Base-by-base conservation (phyloP, 805 yeast genomes). In the Teunomyces tritomae region DNA sequence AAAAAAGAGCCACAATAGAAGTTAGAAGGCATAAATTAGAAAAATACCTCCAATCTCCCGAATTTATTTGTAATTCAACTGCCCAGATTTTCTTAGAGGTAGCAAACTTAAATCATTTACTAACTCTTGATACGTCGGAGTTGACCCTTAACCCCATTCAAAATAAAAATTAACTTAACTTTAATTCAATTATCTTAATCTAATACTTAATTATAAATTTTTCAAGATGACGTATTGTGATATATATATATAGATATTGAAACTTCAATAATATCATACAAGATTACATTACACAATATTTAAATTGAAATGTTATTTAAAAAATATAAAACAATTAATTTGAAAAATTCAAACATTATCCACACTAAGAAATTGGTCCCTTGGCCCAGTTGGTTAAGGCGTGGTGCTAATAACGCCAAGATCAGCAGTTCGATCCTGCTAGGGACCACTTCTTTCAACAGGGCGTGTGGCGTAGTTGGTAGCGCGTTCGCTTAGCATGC, bases 401-500 rank as follows among this genome's bases (percentile, higher is more conserved):
- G 75, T 59, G 76, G 76, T 71, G 76, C 76, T 70, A 71, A 71
- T 71, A 72, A 72, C 76, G 76, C 77, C 77, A 60, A 73, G 88
- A 82, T 83, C 88, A 81, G 86, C 88, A 80, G 88, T 83, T 83
- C 88, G 88, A 83, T 82, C 88, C 88, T 80, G 88, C 86, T 81
- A 82, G 86, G 86, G 86, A 83, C 82, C 88, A 83, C 61, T 68
- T 58, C 40, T 58, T 64, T 35, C 3, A 3, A 1, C 0, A 17
- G 85, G 85, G 86, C 85, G 83, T 81, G 85, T 81, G 87, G 86
- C 85, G 86, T 78, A 82, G 86, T 82, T 80, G 85, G 86, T 82
- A 82, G 85, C 85, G 85, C 85, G 85, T 79, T 79, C 83, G 80
- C 85, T 80, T 81, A 79, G 85, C 85, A 80, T 80, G 85, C 79